These are phyloP conservation scores for Hyaloscypha finlandica DNA, from an alignment of 495 filamentous ascomycete species.

Conservation along the genomic window DNA sequence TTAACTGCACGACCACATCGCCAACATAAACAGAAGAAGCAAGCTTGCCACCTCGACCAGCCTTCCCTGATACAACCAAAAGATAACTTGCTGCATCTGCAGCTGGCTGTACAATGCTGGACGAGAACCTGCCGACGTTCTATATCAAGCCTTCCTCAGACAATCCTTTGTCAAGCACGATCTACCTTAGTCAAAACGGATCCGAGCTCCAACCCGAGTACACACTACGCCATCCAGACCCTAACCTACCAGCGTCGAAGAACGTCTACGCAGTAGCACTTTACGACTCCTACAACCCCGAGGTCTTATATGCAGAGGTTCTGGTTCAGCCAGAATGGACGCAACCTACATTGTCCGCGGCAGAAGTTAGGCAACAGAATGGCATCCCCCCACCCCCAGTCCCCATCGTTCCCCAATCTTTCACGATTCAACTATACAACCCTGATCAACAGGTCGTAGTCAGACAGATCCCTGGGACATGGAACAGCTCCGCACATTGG, in stretches of 20 bases:
- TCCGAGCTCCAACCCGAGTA: slow-evolving; percentile 80
- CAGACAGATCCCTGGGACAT: slow-evolving; percentile 68
- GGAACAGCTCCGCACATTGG: slow-evolving; percentile 78
- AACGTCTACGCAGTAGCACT: slow-evolving; percentile 88
- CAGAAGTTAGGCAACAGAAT: slow-evolving; percentile 67
- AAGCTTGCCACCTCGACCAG: slow-evolving; percentile 9
- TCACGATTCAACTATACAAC: slow-evolving; percentile 88
- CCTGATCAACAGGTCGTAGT: slow-evolving; percentile 82
- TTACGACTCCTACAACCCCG: slow-evolving; percentile 77
- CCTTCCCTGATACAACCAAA: slow-evolving; percentile 5
- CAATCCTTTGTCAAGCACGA: slow-evolving; percentile 51
- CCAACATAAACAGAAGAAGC: slow-evolving; percentile 14
- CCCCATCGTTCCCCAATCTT: slow-evolving; percentile 74
- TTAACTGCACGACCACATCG: slow-evolving; percentile 8
- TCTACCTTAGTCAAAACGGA: slow-evolving; percentile 79
- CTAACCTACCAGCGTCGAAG: slow-evolving; percentile 62
- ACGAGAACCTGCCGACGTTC: slow-evolving; percentile 84
- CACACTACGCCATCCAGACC: slow-evolving; percentile 72
- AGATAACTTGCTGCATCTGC: slow-evolving; percentile 16
- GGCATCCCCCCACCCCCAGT: slow-evolving; percentile 68
- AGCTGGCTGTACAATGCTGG: slow-evolving; percentile 63
- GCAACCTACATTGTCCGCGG: slow-evolving; percentile 75
- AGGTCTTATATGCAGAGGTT: slow-evolving; percentile 85
- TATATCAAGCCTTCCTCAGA: slow-evolving; percentile 41
- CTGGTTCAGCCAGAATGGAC: slow-evolving; percentile 82